phyloP scores from a whole-genome alignment of 176 grass and related monocot species.

The Avena sativa region DNA sequence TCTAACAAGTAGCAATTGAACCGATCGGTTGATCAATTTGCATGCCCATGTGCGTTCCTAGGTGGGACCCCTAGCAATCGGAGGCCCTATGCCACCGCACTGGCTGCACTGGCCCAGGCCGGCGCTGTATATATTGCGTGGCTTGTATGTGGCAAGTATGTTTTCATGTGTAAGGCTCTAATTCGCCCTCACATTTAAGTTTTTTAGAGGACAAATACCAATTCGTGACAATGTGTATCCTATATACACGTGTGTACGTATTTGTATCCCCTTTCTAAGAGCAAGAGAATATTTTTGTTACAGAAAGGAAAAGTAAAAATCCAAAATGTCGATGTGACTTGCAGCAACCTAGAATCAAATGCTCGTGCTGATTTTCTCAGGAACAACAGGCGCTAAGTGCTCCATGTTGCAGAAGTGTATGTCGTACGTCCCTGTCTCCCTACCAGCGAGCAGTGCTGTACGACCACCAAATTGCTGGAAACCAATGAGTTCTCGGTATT shows the following conservation, averaged over 20 bases:
- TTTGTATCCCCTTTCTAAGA: not conserved
- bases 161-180: not conserved
- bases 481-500: not conserved
- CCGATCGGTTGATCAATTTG: too few species aligned
- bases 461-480: not conserved
- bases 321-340: slow-evolving; percentile 28
- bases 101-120: too few species aligned
- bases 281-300: not conserved
- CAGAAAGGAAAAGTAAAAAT: not conserved
- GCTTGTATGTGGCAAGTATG: not conserved
- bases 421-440: not conserved
- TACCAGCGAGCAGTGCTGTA: not conserved
- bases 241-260: slow-evolving; percentile 18
- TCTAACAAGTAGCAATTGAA: too few species aligned
- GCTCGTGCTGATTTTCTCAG: slow-evolving; percentile 33
- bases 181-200: not conserved
- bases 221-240: not conserved
- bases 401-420: not conserved
- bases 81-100: too few species aligned
- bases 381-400: not conserved
- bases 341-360: slow-evolving; percentile 16
- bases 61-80: too few species aligned
- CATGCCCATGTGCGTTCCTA: too few species aligned
- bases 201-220: not conserved
- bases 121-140: not conserved